Conservation (phyloP, 257 asterid species). For the Nicotiana knightiana region DNA sequence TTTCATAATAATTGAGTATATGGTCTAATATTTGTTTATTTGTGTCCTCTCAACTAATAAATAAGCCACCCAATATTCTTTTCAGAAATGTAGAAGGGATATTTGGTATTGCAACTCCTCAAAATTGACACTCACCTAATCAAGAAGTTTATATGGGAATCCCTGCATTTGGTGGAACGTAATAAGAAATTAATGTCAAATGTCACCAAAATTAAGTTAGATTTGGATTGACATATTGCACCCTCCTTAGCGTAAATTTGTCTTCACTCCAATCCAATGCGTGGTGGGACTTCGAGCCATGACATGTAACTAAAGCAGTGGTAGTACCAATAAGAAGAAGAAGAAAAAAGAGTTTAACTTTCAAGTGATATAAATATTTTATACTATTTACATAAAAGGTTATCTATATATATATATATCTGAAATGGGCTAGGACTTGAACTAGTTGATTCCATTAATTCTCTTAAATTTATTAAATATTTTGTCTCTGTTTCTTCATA, state of each 20-base stretch:
- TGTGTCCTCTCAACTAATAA: background rate
- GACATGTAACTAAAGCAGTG: background rate
- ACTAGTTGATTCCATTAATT: too few relatives aligned
- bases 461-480: too few relatives aligned
- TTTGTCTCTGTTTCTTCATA: too few relatives aligned
- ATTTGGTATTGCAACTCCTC: background rate
- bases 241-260: background rate
- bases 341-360: background rate
- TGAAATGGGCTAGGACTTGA: too few relatives aligned
- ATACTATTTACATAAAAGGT: too few relatives aligned
- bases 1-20: background rate
- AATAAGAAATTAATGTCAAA: background rate
- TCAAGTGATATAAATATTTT: too few relatives aligned
- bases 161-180: background rate
- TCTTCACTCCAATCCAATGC: background rate
- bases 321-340: background rate
- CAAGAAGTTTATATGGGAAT: background rate
- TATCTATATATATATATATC: too few relatives aligned
- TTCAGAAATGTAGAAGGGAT: background rate
- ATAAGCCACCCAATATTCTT: background rate
- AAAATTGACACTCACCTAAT: background rate
- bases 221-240: background rate
- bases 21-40: background rate
- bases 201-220: background rate
- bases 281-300: background rate